A percentile compares a stretch with the other conserved stretches of the same genome.
These are phyloP conservation scores for Neofusicoccum laricinum DNA, from an alignment of 2,329 filamentous ascomycete genomes.

Conservation along the genomic window DNA sequence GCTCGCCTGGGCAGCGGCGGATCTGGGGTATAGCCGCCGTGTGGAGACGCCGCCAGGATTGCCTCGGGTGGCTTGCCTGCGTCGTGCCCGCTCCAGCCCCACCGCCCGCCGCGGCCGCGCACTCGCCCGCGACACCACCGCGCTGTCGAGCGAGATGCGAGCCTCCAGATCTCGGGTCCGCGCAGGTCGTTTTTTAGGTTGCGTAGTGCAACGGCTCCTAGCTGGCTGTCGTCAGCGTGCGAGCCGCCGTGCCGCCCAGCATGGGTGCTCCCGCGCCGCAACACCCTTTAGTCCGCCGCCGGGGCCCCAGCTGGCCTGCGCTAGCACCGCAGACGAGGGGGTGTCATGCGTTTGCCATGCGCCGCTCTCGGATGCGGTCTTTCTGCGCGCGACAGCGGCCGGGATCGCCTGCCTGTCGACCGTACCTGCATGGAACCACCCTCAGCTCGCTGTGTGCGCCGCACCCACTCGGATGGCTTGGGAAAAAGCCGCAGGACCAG, in stretches of 20 bases:
- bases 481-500: not conserved
- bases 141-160: no score
- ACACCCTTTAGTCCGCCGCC: not conserved
- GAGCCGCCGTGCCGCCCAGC: not conserved
- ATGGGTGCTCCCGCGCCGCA: not conserved
- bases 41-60: not conserved
- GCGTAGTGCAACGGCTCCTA: not conserved
- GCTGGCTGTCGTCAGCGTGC: not conserved
- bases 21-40: slow-evolving; percentile 11
- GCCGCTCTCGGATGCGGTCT: not conserved
- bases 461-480: not conserved
- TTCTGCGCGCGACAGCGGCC: not conserved
- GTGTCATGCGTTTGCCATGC: not conserved
- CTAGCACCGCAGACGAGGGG: not conserved
- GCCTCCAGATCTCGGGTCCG: not conserved
- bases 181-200: not conserved
- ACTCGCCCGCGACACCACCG: not conserved
- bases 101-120: not conserved
- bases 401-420: not conserved
- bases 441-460: not conserved
- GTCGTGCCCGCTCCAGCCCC: not conserved
- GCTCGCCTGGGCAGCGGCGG: not conserved
- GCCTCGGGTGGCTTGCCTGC: not conserved
- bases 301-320: not conserved
- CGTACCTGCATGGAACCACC: slow-evolving; percentile 8